Evolutionary conservation across 441 rosid genomes (phyloP).

Genomic region (Corymbia citriodora): DNA sequence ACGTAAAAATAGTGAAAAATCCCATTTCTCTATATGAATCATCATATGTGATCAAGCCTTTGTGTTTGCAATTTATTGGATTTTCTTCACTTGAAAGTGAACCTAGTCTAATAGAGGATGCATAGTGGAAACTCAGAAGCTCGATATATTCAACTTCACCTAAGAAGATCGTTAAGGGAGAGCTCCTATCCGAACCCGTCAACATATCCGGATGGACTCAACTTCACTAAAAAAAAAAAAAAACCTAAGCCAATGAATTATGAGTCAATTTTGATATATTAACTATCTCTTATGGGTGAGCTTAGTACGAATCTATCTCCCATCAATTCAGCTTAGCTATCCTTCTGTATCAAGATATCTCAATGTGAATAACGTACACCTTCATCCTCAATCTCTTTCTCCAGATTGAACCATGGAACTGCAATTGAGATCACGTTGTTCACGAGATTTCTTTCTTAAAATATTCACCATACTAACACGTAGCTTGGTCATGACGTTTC

Average conservation of each 20-base stretch:
- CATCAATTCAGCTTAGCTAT: not conserved
- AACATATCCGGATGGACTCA: not conserved
- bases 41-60: too few relatives aligned
- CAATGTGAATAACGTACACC: rapidly evolving
- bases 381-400: not conserved
- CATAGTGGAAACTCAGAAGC: not conserved
- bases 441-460: not conserved
- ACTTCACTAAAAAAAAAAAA: not conserved
- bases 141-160: not conserved
- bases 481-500: too few relatives aligned
- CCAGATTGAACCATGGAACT: not conserved
- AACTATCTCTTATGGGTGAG: rapidly evolving
- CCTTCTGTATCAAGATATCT: not conserved
- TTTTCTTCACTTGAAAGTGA: too few relatives aligned
- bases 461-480: not conserved
- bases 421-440: not conserved
- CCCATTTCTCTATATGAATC: too few relatives aligned
- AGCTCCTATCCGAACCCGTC: rapidly evolving
- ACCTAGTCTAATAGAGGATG: not conserved
- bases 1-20: too few relatives aligned
- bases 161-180: not conserved
- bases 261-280: not conserved
- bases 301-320: not conserved
- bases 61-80: too few relatives aligned
- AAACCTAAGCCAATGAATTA: not conserved